A percentile compares a stretch with the other conserved stretches of the same genome.
phyloP scores from a whole-genome alignment of 1,284 basidiomycete genomes.

The Trichosporon ovoides region DNA sequence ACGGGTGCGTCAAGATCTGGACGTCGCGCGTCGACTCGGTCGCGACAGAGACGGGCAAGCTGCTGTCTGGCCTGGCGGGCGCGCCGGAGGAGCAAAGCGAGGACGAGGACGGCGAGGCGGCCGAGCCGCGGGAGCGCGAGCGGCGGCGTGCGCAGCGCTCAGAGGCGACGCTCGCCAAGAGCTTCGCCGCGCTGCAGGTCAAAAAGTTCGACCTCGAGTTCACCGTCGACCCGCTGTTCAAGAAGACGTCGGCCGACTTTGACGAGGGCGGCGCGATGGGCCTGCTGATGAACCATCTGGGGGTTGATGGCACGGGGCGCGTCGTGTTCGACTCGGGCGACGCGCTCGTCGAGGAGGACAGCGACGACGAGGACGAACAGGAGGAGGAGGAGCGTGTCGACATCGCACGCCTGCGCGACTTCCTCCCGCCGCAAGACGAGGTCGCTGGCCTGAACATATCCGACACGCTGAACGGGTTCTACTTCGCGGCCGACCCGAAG shows the following conservation, averaged over 20 bases:
- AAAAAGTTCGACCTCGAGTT: conserved; percentile 95
- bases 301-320: conserved; percentile 73
- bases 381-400: conserved; percentile 40
- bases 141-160: conserved; percentile 53
- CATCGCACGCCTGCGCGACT: conserved; percentile 63
- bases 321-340: conserved; percentile 97
- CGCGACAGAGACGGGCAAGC: conserved; percentile 92
- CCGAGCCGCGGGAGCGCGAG: not conserved
- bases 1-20: conserved; percentile 99
- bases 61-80: conserved; percentile 81
- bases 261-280: conserved; percentile 97
- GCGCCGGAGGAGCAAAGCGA: conserved; percentile 40
- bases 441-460: conserved; percentile 69
- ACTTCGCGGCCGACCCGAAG: conserved; percentile 63
- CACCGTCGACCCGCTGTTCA: conserved; percentile 92
- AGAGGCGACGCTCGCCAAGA: conserved; percentile 79
- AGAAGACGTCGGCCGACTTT: conserved; percentile 96
- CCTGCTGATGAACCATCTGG: conserved; percentile 86
- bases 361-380: conserved; percentile 63
- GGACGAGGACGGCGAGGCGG: conserved; percentile 25
- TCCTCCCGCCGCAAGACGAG: conserved; percentile 62
- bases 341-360: conserved; percentile 64
- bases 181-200: conserved; percentile 70
- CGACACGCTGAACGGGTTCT: conserved; percentile 71
- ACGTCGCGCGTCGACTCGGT: conserved; percentile 96